Percentiles rank a stretch among this genome's conserved stretches.
These are phyloP conservation scores for Verbascum thapsus DNA, from an alignment of 257 asterid genomes.

Conservation along the genomic window DNA sequence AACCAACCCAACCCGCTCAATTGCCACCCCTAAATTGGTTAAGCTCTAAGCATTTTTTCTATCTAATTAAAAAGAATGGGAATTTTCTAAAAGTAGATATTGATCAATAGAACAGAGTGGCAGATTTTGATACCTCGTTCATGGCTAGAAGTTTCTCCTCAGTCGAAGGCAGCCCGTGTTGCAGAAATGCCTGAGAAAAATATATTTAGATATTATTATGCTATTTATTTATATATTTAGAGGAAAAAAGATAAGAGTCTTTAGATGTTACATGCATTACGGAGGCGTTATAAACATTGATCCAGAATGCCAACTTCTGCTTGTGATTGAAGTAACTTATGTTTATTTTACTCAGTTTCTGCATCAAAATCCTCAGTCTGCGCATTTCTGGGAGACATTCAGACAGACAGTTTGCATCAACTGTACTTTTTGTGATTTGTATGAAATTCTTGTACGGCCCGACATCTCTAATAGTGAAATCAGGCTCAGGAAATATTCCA, in stretches of 20 bases:
- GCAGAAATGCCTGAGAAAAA: conserved; percentile 75
- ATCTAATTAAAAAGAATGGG: neutral
- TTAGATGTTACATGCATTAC: conserved; percentile 75
- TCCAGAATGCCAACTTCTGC: conserved; percentile 96
- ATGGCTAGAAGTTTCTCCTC: conserved; percentile 64
- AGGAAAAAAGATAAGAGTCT: conserved; percentile 1
- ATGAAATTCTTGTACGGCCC: conserved; percentile 83
- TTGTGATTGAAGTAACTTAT: conserved; percentile 67
- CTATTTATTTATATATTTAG: neutral
- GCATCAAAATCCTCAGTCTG: conserved; percentile 74
- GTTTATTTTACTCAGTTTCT: conserved; percentile 64
- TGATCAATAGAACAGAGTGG: conserved; percentile 3
- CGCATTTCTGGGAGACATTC: conserved; percentile 71
- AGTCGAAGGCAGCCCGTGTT: conserved; percentile 74
- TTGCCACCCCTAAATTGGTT: no score
- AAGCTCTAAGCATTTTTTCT: neutral
- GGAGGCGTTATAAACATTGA: conserved; percentile 78
- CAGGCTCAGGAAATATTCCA: conserved; percentile 59
- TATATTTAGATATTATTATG: conserved; percentile 6
- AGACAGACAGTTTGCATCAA: conserved; percentile 56
- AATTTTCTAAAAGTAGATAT: no score
- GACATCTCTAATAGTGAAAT: conserved; percentile 56
- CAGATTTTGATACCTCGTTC: conserved; percentile 59
- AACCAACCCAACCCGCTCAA: no score
- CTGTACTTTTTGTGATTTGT: conserved; percentile 60